Conservation (phyloP, 2,329 filamentous ascomycete genomes). For the Trichoderma sp. region DNA sequence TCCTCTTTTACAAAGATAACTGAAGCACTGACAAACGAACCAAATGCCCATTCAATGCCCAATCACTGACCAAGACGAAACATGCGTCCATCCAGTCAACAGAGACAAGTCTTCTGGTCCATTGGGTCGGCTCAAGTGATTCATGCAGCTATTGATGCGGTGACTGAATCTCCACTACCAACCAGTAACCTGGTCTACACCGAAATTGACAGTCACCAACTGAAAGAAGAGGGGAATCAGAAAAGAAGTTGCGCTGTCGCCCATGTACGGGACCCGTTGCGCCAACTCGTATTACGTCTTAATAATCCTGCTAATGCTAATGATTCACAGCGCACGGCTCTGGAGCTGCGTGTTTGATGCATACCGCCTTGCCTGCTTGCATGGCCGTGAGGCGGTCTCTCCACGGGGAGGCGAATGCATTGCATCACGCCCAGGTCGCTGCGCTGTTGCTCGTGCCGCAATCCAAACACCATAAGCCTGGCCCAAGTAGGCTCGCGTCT, state of each 20-base stretch:
- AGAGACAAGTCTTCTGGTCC: not conserved
- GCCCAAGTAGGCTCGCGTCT: not conserved
- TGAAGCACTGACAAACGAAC: not conserved
- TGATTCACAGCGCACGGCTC: constrained; percentile 16
- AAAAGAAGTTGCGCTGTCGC: constrained; percentile 12
- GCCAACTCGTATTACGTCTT: constrained; percentile 27
- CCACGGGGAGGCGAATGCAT: constrained; percentile 14
- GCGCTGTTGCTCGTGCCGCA: not conserved
- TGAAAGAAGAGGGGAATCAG: not conserved
- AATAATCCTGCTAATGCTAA: constrained; percentile 24
- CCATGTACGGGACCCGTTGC: not conserved
- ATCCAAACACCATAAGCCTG: constrained; percentile 14
- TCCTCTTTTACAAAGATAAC: not conserved
- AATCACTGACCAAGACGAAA: not conserved
- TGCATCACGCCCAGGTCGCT: constrained; percentile 3
- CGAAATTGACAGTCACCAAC: constrained; percentile 28
- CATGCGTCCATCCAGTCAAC: not conserved
- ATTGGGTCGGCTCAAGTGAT: constrained; percentile 17
- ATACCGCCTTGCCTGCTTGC: constrained; percentile 19
- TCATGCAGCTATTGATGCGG: constrained; percentile 26
- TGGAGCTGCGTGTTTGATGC: constrained; percentile 15
- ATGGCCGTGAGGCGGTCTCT: not conserved
- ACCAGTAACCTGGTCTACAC: constrained; percentile 31
- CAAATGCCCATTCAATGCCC: not conserved
- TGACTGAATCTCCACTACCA: constrained; percentile 28